Percentiles rank a stretch among this genome's conserved stretches.
Evolutionary conservation across 2,329 filamentous ascomycete genomes (phyloP).

Genomic region (Colletotrichum sp.): DNA sequence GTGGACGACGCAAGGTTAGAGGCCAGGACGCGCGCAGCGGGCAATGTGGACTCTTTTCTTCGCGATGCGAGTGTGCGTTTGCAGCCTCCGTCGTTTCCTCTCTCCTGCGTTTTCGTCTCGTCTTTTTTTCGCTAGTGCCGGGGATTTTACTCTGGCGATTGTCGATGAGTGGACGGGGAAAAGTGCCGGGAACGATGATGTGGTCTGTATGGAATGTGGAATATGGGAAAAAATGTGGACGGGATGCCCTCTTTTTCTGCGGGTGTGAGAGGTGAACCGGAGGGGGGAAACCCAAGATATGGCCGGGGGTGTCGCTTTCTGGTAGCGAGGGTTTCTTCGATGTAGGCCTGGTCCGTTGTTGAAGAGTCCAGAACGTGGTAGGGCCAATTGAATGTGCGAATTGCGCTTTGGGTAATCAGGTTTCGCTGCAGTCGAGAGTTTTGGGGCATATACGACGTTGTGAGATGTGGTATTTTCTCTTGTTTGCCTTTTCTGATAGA

Average conservation of each 20-base stretch:
- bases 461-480: background rate
- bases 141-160: background rate
- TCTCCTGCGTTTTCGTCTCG: background rate
- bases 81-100: background rate
- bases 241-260: background rate
- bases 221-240: conserved; percentile 1
- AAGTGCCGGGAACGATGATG: background rate
- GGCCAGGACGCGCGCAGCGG: background rate
- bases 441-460: background rate
- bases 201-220: background rate
- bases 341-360: background rate
- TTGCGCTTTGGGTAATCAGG: background rate
- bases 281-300: background rate
- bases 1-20: background rate
- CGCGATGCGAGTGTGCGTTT: background rate
- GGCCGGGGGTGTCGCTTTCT: background rate
- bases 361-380: background rate
- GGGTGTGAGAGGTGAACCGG: background rate
- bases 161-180: conserved; percentile 13
- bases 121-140: background rate
- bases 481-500: background rate
- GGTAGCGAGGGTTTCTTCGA: background rate
- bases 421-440: background rate
- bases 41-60: background rate
- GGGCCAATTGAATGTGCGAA: background rate